Percentiles rank a stretch among this genome's conserved stretches.
phyloP scores from a whole-genome alignment of 345 rosid species.

The Lumnitzera racemosa region DNA sequence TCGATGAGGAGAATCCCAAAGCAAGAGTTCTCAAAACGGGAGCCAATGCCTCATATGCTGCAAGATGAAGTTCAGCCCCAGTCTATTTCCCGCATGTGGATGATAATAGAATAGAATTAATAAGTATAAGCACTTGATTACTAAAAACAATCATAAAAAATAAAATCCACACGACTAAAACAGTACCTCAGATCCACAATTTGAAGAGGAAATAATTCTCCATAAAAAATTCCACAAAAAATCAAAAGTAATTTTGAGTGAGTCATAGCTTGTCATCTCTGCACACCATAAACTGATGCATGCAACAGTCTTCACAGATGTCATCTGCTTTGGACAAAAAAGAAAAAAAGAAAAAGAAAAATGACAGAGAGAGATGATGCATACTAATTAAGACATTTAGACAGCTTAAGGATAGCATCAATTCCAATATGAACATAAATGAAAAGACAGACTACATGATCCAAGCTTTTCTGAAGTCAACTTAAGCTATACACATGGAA shows the following conservation, averaged over 20 bases:
- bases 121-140: background rate
- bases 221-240: slow-evolving; percentile 64
- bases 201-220: slow-evolving; percentile 42
- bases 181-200: slow-evolving; percentile 55
- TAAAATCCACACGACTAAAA: slow-evolving; percentile 4
- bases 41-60: slow-evolving; percentile 73
- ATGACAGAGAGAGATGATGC: background rate
- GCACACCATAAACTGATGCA: slow-evolving; percentile 48
- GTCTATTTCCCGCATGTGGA: slow-evolving; percentile 25
- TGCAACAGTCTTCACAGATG: slow-evolving; percentile 52
- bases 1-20: slow-evolving; percentile 38
- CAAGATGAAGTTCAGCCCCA: slow-evolving; percentile 67
- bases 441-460: too few relatives aligned
- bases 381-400: background rate
- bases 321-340: slow-evolving; percentile 43
- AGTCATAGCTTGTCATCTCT: slow-evolving; percentile 27
- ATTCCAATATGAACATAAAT: background rate
- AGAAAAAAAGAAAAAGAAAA: background rate
- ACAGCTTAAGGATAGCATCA: background rate
- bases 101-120: background rate
- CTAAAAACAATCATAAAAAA: slow-evolving; percentile 4
- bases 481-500: too few relatives aligned
- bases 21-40: slow-evolving; percentile 45
- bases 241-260: slow-evolving; percentile 34
- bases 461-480: too few relatives aligned